phyloP scores from a whole-genome alignment of 2,329 filamentous ascomycete species.

The Colletotrichum higginsianum region DNA sequence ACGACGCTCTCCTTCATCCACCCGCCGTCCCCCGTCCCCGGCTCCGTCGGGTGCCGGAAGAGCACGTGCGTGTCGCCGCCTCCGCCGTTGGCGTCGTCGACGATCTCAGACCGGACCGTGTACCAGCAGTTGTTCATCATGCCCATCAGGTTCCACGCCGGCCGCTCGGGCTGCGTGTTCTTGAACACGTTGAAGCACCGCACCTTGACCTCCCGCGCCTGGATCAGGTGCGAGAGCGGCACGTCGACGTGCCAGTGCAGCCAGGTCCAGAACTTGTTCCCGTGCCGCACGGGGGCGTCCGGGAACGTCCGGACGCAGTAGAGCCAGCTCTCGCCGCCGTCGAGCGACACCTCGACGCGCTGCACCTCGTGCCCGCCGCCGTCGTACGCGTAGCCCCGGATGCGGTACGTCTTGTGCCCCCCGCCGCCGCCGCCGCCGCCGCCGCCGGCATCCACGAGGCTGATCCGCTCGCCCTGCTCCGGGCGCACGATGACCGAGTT shows the following conservation, averaged over 20 bases:
- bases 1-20: conserved; percentile 67
- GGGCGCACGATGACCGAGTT: conserved; percentile 64
- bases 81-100: conserved; percentile 49
- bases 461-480: conserved; percentile 60
- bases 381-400: conserved; percentile 64
- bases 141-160: conserved; percentile 64
- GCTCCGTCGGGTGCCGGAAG: conserved; percentile 64
- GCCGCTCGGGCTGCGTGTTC: conserved; percentile 63
- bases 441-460: conserved; percentile 50
- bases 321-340: conserved; percentile 61
- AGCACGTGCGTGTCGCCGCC: conserved; percentile 46
- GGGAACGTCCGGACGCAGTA: conserved; percentile 56
- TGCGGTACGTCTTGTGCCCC: conserved; percentile 55
- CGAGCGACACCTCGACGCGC: conserved; percentile 63
- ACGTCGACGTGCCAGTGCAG: conserved; percentile 67
- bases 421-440: not conserved
- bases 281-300: conserved; percentile 63
- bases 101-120: conserved; percentile 57
- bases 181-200: conserved; percentile 65
- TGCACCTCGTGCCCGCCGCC: conserved; percentile 65
- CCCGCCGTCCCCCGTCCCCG: conserved; percentile 59
- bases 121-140: conserved; percentile 72
- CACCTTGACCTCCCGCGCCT: conserved; percentile 59
- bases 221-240: conserved; percentile 58
- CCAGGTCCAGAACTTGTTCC: conserved; percentile 70